Percentiles rank a stretch among this genome's conserved stretches.
These are phyloP conservation scores for Nicotiana otophora DNA, from an alignment of 257 asterid genomes.

Conservation along the genomic window DNA sequence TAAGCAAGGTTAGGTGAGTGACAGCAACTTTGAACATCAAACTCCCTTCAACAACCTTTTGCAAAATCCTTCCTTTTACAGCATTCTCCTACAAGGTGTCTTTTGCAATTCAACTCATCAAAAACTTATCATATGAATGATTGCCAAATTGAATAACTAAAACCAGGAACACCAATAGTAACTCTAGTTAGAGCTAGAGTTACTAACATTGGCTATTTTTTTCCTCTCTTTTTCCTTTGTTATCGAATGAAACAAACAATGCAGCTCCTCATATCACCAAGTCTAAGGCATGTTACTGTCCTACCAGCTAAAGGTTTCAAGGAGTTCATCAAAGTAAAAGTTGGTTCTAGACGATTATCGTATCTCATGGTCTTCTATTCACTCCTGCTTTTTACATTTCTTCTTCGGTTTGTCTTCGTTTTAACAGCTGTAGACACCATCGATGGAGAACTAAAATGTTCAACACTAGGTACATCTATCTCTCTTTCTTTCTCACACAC, in stretches of 20 bases:
- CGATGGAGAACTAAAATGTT: slow-evolving; percentile 55
- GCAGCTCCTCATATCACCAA: slow-evolving; percentile 84
- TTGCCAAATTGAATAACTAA: slow-evolving; percentile 5
- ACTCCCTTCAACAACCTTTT: slow-evolving; percentile 30
- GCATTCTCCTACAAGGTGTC: slow-evolving; percentile 15
- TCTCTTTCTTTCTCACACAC: neutral
- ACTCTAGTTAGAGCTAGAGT: neutral
- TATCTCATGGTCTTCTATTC: slow-evolving; percentile 65
- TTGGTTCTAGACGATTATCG: slow-evolving; percentile 58
- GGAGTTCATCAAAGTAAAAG: slow-evolving; percentile 63
- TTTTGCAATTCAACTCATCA: slow-evolving; percentile 16
- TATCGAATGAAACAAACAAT: slow-evolving; percentile 16
- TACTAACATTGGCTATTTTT: neutral
- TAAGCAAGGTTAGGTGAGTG: slow-evolving; percentile 87
- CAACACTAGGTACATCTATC: slow-evolving; percentile 42
- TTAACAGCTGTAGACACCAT: slow-evolving; percentile 61
- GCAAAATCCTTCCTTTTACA: slow-evolving; percentile 16
- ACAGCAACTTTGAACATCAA: slow-evolving; percentile 43
- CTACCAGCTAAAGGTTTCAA: slow-evolving; percentile 62
- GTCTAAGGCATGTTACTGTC: slow-evolving; percentile 68
- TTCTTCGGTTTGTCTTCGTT: slow-evolving; percentile 69
- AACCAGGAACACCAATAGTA: neutral
- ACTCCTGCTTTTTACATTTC: slow-evolving; percentile 56
- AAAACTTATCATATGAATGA: neutral
- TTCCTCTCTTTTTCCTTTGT: neutral